A percentile compares a stretch with the other conserved stretches of the same genome.
Conservation (phyloP, 1,284 basidiomycete species). For the Ceratobasidium sp. region DNA sequence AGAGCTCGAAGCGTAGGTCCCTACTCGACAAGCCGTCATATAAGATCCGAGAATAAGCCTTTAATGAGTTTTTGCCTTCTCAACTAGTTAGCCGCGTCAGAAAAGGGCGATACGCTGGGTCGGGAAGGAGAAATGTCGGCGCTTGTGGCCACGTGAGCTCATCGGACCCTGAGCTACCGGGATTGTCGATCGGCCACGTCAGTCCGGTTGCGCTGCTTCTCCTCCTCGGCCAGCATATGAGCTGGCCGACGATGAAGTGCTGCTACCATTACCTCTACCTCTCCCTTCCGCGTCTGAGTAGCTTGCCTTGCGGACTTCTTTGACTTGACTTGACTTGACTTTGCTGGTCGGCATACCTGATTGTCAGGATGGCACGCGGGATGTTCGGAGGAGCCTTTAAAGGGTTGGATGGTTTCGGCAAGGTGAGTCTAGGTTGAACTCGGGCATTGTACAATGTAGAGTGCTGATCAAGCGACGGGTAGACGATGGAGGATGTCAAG, state of each 20-base stretch:
- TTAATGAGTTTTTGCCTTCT: too few species aligned
- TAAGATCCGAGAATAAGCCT: too few species aligned
- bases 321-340: not conserved
- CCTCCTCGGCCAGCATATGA: not conserved
- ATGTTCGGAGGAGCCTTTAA: constrained; percentile 76
- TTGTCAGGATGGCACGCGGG: too few species aligned
- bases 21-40: too few species aligned
- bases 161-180: not conserved
- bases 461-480: constrained; percentile 14
- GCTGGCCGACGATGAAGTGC: not conserved
- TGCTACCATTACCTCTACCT: not conserved
- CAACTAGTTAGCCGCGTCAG: too few species aligned
- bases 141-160: not conserved
- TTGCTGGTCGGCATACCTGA: too few species aligned
- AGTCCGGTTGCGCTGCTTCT: not conserved
- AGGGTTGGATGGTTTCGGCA: constrained; percentile 97
- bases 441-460: not conserved
- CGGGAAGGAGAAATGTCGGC: not conserved
- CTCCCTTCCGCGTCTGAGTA: not conserved
- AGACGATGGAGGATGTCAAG: constrained; percentile 99
- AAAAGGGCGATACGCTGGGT: too few species aligned
- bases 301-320: too few species aligned
- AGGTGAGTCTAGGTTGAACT: constrained; percentile 69
- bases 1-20: too few species aligned
- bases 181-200: constrained; percentile 6